Percentiles rank a stretch among this genome's conserved stretches.
Evolutionary conservation across 2,329 filamentous ascomycete genomes (phyloP).

Genomic region (Penicillium sp.): DNA sequence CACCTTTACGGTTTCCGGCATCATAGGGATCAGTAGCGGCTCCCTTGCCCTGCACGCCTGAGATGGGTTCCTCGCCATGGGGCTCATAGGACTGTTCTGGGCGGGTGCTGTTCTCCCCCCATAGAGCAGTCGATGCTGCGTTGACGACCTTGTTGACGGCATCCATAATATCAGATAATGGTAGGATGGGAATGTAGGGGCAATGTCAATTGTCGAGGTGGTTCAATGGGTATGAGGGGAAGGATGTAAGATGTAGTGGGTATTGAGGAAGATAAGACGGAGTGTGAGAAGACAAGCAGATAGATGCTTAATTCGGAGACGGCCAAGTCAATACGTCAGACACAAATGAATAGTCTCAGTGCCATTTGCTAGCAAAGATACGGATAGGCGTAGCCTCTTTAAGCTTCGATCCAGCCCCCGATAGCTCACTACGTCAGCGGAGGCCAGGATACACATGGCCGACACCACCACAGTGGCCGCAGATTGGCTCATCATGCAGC

Average conservation of each 20-base stretch:
- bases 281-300: no score
- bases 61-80: conserved; percentile 63
- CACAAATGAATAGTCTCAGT: no score
- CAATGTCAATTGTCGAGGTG: not conserved
- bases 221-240: not conserved
- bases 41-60: conserved; percentile 66
- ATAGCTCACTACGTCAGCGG: conserved; percentile 19
- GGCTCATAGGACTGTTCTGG: conserved; percentile 27
- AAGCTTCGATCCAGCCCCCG: not conserved
- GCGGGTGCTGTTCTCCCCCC: conserved; percentile 41
- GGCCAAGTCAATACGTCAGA: no score
- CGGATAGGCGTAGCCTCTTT: conserved; percentile 1
- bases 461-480: not conserved
- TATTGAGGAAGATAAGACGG: not conserved
- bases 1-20: conserved; percentile 68
- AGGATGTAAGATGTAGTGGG: not conserved
- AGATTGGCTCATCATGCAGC: not conserved
- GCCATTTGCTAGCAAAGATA: no score
- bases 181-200: not conserved
- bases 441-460: conserved; percentile 6
- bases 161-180: conserved; percentile 55
- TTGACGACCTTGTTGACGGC: conserved; percentile 56
- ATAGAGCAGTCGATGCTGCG: conserved; percentile 51
- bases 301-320: no score
- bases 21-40: conserved; percentile 71